These are phyloP conservation scores for Cyclotella kingstonii DNA, from an alignment of 108 stramenopile genomes.

Conservation along the genomic window DNA sequence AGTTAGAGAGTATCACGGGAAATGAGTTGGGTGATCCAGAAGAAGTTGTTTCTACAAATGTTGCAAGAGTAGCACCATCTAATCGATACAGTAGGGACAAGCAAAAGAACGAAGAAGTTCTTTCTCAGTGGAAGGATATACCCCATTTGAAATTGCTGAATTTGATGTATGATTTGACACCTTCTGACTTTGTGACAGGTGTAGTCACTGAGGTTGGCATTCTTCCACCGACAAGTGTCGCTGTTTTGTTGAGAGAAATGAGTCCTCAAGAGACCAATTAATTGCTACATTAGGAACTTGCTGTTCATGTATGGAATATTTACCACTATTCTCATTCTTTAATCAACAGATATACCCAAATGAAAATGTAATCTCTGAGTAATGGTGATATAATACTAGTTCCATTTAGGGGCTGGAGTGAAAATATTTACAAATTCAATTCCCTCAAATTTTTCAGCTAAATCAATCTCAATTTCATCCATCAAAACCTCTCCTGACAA, in stretches of 20 bases:
- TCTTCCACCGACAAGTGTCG: conserved; percentile 94
- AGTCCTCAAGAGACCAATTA: conserved; percentile 57
- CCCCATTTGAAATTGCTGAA: conserved; percentile 77
- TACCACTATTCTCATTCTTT: background rate
- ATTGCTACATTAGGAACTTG: background rate
- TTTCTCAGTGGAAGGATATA: conserved; percentile 46
- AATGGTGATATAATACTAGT: too few relatives aligned
- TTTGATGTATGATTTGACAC: conserved; percentile 96
- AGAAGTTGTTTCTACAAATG: conserved; percentile 53
- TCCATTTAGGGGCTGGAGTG: conserved; percentile 47
- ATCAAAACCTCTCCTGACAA: conserved; percentile 88
- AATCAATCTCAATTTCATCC: conserved; percentile 78
- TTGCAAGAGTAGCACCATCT: conserved; percentile 36
- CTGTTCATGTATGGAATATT: background rate
- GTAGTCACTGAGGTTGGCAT: conserved; percentile 98
- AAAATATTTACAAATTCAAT: conserved; percentile 89
- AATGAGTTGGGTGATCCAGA: conserved; percentile 96
- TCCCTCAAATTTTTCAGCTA: conserved; percentile 94
- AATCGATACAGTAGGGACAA: conserved; percentile 22
- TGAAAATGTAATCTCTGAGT: too few relatives aligned
- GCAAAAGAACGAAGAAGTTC: conserved; percentile 34
- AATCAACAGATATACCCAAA: too few relatives aligned
- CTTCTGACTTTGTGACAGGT: conserved; percentile 91
- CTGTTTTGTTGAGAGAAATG: conserved; percentile 95
- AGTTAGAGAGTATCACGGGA: conserved; percentile 91